These are phyloP conservation scores for Rhizopogon vinicolor DNA, from an alignment of 768 basidiomycete species.

Conservation along the genomic window DNA sequence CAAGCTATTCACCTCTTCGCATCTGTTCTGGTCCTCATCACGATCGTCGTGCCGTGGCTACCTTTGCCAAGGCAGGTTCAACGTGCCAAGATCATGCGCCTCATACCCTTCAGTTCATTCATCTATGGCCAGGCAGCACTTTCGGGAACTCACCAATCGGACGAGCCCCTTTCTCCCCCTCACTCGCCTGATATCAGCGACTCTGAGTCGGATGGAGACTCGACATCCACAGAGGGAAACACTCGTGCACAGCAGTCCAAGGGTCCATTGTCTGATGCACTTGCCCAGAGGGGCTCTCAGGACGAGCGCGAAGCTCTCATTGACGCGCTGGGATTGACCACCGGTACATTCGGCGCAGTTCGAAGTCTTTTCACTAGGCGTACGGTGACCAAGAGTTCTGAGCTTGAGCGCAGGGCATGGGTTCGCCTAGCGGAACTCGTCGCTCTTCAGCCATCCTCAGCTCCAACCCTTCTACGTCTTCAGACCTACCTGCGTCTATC, in stretches of 20 bases:
- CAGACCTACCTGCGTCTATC: constrained; percentile 55
- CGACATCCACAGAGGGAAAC: constrained; percentile 23
- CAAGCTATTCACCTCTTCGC: constrained; percentile 64
- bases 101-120: constrained; percentile 21
- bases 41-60: constrained; percentile 48
- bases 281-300: constrained; percentile 29
- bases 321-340: constrained; percentile 33
- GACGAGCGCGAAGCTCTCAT: constrained; percentile 37
- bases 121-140: constrained; percentile 3
- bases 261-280: constrained; percentile 20
- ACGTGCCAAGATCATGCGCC: constrained; percentile 18
- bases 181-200: constrained; percentile 21
- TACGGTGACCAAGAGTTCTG: constrained; percentile 5
- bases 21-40: constrained; percentile 56
- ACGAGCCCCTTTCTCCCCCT: constrained; percentile 25
- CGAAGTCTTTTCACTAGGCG: constrained; percentile 17
- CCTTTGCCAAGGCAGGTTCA: constrained; percentile 21
- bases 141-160: not conserved
- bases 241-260: constrained; percentile 13
- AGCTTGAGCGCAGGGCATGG: constrained; percentile 46
- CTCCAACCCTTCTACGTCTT: constrained; percentile 34
- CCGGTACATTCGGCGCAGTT: constrained; percentile 33
- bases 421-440: constrained; percentile 45
- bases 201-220: constrained; percentile 22
- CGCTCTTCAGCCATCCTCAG: constrained; percentile 26